Percentiles rank a stretch among this genome's conserved stretches.
Evolutionary conservation across 2,329 filamentous ascomycete species (phyloP).

Genomic region (Celoporthe dispersa): DNA sequence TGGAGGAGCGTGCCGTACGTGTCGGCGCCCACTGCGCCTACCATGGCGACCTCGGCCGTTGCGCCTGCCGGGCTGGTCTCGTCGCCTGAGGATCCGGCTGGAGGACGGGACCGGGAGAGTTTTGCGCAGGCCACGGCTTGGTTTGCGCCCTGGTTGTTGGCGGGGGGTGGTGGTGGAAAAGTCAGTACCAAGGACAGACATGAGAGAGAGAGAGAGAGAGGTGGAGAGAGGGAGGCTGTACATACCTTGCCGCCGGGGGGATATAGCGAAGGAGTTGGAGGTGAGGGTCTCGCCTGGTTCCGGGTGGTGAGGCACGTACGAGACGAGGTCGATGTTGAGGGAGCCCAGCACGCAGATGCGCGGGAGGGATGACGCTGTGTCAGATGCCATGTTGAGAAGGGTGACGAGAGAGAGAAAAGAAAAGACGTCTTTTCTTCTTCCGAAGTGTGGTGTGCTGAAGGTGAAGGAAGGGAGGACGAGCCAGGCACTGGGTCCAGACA

Average conservation of each 20-base stretch:
- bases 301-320: conserved; percentile 83
- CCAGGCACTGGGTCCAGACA: not conserved
- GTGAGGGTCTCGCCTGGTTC: conserved; percentile 86
- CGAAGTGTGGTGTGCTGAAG: too few species aligned
- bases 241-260: conserved; percentile 79
- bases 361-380: conserved; percentile 39
- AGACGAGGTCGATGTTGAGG: conserved; percentile 92
- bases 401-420: not conserved
- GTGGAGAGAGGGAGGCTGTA: not conserved
- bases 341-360: conserved; percentile 86
- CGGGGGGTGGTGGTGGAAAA: not conserved
- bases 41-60: conserved; percentile 62
- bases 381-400: conserved; percentile 21
- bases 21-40: conserved; percentile 74
- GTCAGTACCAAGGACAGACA: not conserved
- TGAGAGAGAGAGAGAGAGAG: not conserved
- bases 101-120: conserved; percentile 63
- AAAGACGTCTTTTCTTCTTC: not conserved
- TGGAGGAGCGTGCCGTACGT: conserved; percentile 66
- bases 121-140: conserved; percentile 90
- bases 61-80: conserved; percentile 60
- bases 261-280: conserved; percentile 75
- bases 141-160: conserved; percentile 71
- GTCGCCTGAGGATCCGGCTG: conserved; percentile 24
- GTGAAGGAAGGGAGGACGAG: not conserved